Percentiles rank a stretch among this genome's conserved stretches.
Evolutionary conservation across 2,329 filamentous ascomycete species (phyloP).

Genomic region (Sporothrix pseudoabietina): DNA sequence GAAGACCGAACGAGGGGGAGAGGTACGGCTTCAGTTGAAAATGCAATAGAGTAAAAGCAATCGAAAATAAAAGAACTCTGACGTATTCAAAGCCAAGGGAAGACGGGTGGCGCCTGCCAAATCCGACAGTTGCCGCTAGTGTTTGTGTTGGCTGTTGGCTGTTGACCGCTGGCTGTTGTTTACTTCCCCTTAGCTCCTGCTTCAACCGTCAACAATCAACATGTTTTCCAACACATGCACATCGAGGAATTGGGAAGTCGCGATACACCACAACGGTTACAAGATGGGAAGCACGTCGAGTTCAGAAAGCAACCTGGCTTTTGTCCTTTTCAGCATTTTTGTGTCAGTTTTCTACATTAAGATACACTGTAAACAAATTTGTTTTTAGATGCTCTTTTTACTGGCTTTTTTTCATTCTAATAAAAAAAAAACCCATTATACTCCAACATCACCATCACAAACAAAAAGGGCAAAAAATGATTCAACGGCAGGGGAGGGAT

Average conservation of each 20-base stretch:
- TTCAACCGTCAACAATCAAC: too few relatives aligned
- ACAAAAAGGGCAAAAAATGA: background rate
- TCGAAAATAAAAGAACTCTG: too few relatives aligned
- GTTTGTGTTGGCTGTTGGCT: background rate
- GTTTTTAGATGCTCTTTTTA: background rate
- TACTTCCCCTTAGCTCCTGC: background rate
- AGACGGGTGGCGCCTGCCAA: background rate
- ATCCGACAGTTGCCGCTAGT: background rate
- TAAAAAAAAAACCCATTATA: background rate
- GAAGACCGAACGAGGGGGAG: background rate
- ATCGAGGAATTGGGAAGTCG: background rate
- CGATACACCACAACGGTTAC: background rate
- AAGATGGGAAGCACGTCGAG: background rate
- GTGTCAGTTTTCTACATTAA: background rate
- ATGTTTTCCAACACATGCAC: background rate
- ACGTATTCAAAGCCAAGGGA: too few relatives aligned
- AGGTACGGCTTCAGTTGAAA: too few relatives aligned
- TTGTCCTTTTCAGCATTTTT: background rate
- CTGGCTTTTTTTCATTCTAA: background rate
- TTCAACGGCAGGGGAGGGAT: conserved; percentile 1
- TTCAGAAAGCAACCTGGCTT: too few relatives aligned
- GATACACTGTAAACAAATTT: background rate
- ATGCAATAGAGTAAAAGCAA: too few relatives aligned
- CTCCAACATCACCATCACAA: background rate
- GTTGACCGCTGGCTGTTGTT: background rate